Evolutionary conservation across 208 protist genomes (phyloP).

Genomic region (Leishmania guyanensis): DNA sequence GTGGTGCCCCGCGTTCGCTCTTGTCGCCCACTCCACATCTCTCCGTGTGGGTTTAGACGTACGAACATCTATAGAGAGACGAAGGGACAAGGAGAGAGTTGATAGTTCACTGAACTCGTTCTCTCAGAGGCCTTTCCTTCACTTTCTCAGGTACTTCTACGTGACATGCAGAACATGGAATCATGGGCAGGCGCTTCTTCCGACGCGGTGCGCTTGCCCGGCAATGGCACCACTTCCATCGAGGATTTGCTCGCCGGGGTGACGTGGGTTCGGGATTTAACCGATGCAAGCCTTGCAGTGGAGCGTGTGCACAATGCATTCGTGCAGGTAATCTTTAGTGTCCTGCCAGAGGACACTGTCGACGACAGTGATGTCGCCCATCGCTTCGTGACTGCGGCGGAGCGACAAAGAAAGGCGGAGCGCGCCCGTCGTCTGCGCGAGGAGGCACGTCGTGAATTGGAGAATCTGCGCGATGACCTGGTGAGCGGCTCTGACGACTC

Average conservation of each 20-base stretch:
- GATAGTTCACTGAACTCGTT: neutral
- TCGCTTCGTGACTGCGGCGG: slow-evolving; percentile 57
- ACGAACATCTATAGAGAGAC: neutral
- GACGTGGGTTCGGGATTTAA: slow-evolving; percentile 66
- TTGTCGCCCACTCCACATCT: neutral
- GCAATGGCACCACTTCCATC: slow-evolving; percentile 28
- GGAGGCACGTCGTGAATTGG: slow-evolving; percentile 50
- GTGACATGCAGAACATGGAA: slow-evolving; percentile 4
- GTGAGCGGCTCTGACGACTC: slow-evolving; percentile 26
- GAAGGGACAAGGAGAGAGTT: neutral
- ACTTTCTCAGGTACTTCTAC: neutral
- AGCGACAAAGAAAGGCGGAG: slow-evolving; percentile 55
- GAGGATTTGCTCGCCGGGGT: slow-evolving; percentile 61
- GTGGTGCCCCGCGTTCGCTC: neutral
- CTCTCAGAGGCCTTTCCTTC: neutral
- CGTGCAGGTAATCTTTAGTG: slow-evolving; percentile 70
- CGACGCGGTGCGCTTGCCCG: neutral
- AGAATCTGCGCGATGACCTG: slow-evolving; percentile 48
- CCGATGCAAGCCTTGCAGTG: slow-evolving; percentile 62
- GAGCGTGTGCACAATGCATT: slow-evolving; percentile 77
- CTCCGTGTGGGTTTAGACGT: neutral
- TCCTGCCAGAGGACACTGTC: slow-evolving; percentile 22
- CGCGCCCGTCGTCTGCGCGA: slow-evolving; percentile 48
- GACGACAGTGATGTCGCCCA: slow-evolving; percentile 13
- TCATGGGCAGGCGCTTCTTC: neutral